These are phyloP conservation scores for Rhodotorula sp. DNA, from an alignment of 1,284 basidiomycete genomes.

Conservation along the genomic window DNA sequence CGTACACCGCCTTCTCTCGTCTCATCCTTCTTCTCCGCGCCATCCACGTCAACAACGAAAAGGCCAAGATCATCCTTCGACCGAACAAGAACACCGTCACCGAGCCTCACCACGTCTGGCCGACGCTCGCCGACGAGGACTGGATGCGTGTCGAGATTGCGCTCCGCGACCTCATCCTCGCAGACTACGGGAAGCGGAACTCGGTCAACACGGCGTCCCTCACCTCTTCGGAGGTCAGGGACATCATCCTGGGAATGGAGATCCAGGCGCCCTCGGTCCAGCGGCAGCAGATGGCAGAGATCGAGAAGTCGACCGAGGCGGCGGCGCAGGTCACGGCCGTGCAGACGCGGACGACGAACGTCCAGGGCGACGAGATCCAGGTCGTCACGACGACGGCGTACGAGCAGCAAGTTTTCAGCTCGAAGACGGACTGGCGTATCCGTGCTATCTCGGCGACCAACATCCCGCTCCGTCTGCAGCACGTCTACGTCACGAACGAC, in stretches of 20 bases:
- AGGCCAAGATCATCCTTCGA: slow-evolving; percentile 70
- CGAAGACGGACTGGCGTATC: slow-evolving; percentile 95
- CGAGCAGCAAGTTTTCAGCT: slow-evolving; percentile 94
- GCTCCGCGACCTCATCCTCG: slow-evolving; percentile 57
- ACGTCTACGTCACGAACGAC: slow-evolving; percentile 98
- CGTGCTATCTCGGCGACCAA: slow-evolving; percentile 67
- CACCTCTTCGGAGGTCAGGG: slow-evolving; percentile 92
- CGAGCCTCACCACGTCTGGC: slow-evolving; percentile 97
- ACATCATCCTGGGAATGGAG: slow-evolving; percentile 96
- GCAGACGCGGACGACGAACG: slow-evolving; percentile 95
- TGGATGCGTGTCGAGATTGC: slow-evolving; percentile 99
- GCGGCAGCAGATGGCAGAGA: slow-evolving; percentile 98
- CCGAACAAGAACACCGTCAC: slow-evolving; percentile 75
- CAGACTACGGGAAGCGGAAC: slow-evolving; percentile 98
- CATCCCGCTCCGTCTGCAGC: slow-evolving; percentile 89
- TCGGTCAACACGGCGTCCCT: slow-evolving; percentile 97
- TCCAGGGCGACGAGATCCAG: slow-evolving; percentile 95
- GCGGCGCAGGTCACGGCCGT: slow-evolving; percentile 93
- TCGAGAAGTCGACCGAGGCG: slow-evolving; percentile 94
- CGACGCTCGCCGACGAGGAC: slow-evolving; percentile 87
- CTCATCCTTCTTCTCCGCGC: slow-evolving; percentile 92
- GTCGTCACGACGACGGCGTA: slow-evolving; percentile 97
- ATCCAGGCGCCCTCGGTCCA: slow-evolving; percentile 80
- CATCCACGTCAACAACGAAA: slow-evolving; percentile 98
- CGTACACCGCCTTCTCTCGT: slow-evolving; percentile 98